Evolutionary conservation across 164 flowering plant species (phyloP), one percentile per base, ranked within the genome.

Genomic region (Berberis vulgaris): DNA sequence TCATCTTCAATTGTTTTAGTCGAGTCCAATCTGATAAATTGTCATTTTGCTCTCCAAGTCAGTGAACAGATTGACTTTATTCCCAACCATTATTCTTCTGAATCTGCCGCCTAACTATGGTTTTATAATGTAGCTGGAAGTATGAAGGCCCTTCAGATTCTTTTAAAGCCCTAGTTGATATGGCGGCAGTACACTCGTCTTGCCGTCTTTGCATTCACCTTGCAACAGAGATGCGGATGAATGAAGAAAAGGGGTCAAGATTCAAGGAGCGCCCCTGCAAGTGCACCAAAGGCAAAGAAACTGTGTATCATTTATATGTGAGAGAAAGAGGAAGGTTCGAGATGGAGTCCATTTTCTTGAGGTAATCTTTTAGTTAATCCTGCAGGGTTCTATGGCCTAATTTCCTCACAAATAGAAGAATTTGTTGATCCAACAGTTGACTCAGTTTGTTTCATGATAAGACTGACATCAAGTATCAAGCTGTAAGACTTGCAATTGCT

Each of bases 121-220:
- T 52, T 11, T 26, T 6, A 52, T 52, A 12, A 52, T 46, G 61
- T 62, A 94, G 98, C 79, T 94, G 99, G 99, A 94, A 94, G 74
- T 84, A 77, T 65, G 91, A 91, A 53, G 97, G 99, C 12, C 99
- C 99, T 64, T 86, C 91, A 57, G 99, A 91, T 78, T 86, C 96
- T 54, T 94, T 94, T 82, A 94, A 91, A 80, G 97, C 99, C 41
- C 86, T 94, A 42, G 87, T 94, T 71, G 97, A 94, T 76, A 91
- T 94, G 99, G 96, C 99, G 10, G 96, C 97, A 10, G 97, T 94
- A 11, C 99, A 94, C 64, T 94, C 99, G 7, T 94, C 99, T 5
- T 94, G 99, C 75, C 95, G 99, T n/a, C 86, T 94, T 45, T 94
- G 99, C 80, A 84, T 94, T 67, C 83, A 77, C 78, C 75, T 94